A percentile compares a stretch with the other conserved stretches of the same genome.
Evolutionary conservation across 192 early-diverging fungal genomes (phyloP).

Genomic region (Gonapodya prolifera): DNA sequence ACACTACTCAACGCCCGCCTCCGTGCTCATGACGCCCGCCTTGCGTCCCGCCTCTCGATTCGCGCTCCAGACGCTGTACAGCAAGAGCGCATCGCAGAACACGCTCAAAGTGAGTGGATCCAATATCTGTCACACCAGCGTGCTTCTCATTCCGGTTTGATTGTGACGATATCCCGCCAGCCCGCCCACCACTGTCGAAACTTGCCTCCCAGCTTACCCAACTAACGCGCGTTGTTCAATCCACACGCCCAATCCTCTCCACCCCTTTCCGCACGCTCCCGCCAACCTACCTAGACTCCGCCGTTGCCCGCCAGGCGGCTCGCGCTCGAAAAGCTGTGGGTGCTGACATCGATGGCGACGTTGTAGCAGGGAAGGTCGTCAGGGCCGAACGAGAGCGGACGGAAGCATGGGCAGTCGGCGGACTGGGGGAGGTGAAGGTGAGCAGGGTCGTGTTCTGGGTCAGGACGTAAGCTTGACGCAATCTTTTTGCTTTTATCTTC

Average conservation of each 20-base stretch:
- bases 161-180: not conserved
- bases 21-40: not conserved
- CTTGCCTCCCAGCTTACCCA: not conserved
- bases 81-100: not conserved
- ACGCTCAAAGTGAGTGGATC: not conserved
- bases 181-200: not conserved
- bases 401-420: not conserved
- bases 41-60: not conserved
- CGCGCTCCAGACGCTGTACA: not conserved
- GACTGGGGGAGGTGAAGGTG: not conserved
- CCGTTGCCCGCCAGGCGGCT: not conserved
- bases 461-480: no score
- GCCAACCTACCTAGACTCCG: not conserved
- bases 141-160: no score
- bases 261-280: not conserved
- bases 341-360: not conserved
- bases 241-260: not conserved
- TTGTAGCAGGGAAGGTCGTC: not conserved
- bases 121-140: no score
- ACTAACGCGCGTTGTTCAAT: not conserved
- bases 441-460: no score
- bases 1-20: not conserved
- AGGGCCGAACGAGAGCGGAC: not conserved
- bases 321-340: not conserved
- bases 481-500: no score